Evolutionary conservation across 371 early-diverging fungal genomes (phyloP).

Genomic region (Encephalitozoon hellem): DNA sequence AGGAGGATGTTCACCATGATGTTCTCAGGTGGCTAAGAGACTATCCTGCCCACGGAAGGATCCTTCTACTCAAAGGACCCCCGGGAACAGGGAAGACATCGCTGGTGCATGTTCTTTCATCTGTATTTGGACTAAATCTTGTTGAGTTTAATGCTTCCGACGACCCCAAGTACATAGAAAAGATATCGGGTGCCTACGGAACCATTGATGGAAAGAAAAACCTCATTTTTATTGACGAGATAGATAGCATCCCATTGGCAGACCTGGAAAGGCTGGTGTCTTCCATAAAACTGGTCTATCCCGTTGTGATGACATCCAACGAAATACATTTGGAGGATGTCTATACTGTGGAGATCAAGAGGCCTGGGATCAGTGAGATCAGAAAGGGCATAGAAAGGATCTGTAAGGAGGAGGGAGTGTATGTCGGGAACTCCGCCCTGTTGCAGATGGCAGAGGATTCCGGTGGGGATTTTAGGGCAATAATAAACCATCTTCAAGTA

Average conservation of each 20-base stretch:
- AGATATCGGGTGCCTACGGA: background rate
- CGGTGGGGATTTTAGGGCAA: background rate
- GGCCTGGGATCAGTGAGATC: background rate
- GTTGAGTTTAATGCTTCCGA: conserved; percentile 61
- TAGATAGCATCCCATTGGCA: background rate
- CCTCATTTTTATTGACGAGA: conserved; percentile 8
- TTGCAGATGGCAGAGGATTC: background rate
- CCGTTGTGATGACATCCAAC: background rate
- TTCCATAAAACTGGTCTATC: background rate
- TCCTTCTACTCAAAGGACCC: conserved; percentile 90
- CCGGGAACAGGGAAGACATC: conserved; percentile 98
- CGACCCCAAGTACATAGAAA: background rate
- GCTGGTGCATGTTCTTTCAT: conserved; percentile 78
- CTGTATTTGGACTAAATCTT: conserved; percentile 8
- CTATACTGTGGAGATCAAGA: background rate
- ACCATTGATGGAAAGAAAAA: conserved; percentile 8
- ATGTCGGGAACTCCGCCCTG: background rate
- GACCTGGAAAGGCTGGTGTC: background rate
- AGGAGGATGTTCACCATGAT: background rate
- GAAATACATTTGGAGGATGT: background rate
- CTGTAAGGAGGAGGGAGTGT: background rate
- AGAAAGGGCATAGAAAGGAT: background rate
- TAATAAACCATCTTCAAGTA: background rate
- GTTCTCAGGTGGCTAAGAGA: background rate
- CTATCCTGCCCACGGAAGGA: conserved; percentile 68